Percentiles rank a stretch among this genome's conserved stretches.
These are phyloP conservation scores for Aurantiochytrium sp. DNA, from an alignment of 108 stramenopile species.

Conservation along the genomic window DNA sequence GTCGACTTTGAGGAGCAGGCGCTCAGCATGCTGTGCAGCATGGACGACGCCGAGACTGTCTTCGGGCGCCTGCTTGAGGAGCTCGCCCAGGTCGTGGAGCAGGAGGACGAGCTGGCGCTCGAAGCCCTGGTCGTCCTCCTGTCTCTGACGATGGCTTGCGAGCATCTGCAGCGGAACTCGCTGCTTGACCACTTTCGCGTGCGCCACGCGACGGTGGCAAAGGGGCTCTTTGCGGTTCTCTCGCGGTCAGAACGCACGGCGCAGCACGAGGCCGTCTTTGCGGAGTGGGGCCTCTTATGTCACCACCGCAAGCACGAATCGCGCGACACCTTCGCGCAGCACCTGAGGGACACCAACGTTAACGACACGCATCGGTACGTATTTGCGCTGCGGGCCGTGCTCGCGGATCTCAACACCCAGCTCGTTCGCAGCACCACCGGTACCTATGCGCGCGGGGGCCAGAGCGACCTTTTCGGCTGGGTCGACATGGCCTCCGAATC, in stretches of 20 bases:
- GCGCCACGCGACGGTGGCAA: neutral
- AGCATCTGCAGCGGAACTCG: neutral
- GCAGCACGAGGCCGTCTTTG: neutral
- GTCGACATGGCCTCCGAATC: conserved; percentile 10
- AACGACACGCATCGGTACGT: neutral
- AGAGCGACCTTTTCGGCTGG: neutral
- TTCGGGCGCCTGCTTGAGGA: neutral
- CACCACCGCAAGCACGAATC: conserved; percentile 22
- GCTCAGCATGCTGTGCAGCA: neutral
- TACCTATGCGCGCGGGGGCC: neutral
- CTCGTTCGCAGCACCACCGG: neutral
- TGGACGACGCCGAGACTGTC: neutral
- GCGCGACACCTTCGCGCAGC: neutral
- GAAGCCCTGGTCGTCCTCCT: neutral
- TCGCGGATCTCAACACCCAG: neutral
- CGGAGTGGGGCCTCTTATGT: neutral
- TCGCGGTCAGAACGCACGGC: neutral
- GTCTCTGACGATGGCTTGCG: neutral
- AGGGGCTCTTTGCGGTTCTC: neutral
- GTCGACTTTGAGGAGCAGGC: conserved; percentile 28
- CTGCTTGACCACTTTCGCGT: conserved; percentile 23
- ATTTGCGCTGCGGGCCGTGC: neutral
- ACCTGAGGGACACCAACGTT: neutral
- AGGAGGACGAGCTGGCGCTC: neutral
- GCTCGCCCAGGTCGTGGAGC: neutral